phyloP scores from a whole-genome alignment of 2,329 filamentous ascomycete genomes.

The Aspergillus vadensis region DNA sequence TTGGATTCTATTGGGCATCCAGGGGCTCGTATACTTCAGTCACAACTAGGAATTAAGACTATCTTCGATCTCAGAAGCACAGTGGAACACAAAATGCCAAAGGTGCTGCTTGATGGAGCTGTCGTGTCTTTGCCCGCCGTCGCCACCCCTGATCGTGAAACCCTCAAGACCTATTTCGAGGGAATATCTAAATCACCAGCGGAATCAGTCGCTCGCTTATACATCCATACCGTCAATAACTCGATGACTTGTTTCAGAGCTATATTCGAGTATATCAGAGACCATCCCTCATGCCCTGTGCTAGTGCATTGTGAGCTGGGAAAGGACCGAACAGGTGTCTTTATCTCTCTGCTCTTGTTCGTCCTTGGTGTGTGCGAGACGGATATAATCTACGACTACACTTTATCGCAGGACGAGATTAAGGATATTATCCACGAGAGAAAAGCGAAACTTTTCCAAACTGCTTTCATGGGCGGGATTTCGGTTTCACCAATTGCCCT shows the following conservation, averaged over 20 bases:
- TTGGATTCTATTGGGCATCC: neutral
- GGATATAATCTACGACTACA: slow-evolving; percentile 66
- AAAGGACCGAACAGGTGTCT: slow-evolving; percentile 74
- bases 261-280: neutral
- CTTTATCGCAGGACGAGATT: neutral
- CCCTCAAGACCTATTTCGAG: neutral
- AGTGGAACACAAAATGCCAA: neutral
- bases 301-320: slow-evolving; percentile 75
- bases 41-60: neutral
- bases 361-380: slow-evolving; percentile 64
- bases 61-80: neutral
- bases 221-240: neutral
- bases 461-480: neutral
- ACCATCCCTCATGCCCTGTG: slow-evolving; percentile 49
- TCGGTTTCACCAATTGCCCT: neutral
- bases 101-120: too few species aligned
- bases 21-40: neutral
- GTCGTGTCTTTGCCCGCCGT: neutral
- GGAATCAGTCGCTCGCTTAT: neutral
- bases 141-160: neutral
- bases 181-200: neutral
- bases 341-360: slow-evolving; percentile 66
- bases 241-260: neutral
- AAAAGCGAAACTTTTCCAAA: neutral
- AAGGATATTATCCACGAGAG: neutral